Percentiles rank a stretch among this genome's conserved stretches.
These are phyloP conservation scores for Glycine soja DNA, from an alignment of 306 rosid genomes.

Conservation along the genomic window DNA sequence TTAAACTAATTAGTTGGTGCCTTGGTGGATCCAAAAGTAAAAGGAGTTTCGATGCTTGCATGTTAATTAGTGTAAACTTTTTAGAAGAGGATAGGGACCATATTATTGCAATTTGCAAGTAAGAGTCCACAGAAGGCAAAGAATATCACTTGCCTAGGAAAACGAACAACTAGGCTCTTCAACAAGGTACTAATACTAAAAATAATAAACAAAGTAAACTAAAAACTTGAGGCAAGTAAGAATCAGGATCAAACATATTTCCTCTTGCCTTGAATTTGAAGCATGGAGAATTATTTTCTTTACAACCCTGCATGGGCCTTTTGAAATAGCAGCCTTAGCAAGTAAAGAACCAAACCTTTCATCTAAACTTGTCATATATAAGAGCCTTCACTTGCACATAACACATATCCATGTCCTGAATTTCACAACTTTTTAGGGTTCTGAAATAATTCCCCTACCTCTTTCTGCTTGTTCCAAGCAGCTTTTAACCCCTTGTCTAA, in stretches of 20 bases:
- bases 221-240: conserved; percentile 66
- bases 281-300: conserved; percentile 63
- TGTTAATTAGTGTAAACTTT: background rate
- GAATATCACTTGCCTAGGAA: conserved; percentile 62
- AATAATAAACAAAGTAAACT: conserved; percentile 39
- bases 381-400: conserved; percentile 41
- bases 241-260: conserved; percentile 58
- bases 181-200: conserved; percentile 52
- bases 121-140: conserved; percentile 56
- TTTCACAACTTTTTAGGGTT: conserved; percentile 42
- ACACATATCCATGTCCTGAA: conserved; percentile 22
- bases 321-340: conserved; percentile 65
- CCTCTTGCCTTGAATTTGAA: conserved; percentile 76
- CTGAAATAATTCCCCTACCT: conserved; percentile 29
- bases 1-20: background rate
- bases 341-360: conserved; percentile 80
- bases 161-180: conserved; percentile 41
- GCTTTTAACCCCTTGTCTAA: background rate
- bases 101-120: background rate
- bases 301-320: conserved; percentile 67
- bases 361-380: conserved; percentile 30
- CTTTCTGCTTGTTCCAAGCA: background rate
- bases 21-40: background rate
- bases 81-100: conserved; percentile 32
- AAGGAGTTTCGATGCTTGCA: background rate